Conservation (phyloP, 164 flowering plant species). For the Stephania yunnanensis region DNA sequence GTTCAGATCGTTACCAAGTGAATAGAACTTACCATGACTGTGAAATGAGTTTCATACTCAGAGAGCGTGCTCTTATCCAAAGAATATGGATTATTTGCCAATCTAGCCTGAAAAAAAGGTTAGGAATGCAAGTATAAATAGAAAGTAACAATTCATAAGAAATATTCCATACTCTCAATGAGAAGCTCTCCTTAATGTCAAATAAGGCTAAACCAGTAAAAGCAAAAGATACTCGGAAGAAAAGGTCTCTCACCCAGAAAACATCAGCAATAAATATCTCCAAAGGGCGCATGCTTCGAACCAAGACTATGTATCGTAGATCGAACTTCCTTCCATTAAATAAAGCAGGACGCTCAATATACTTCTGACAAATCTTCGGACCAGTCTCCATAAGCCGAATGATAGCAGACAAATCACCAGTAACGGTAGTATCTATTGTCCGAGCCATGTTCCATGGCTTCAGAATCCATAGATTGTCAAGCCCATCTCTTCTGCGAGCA, state of each 20-base stretch:
- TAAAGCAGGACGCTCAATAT: slow-evolving; percentile 90
- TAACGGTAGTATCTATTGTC: slow-evolving; percentile 93
- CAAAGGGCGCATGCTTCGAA: slow-evolving; percentile 80
- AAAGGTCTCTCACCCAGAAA: slow-evolving; percentile 70
- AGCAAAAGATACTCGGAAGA: not conserved
- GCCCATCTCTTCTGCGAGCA: slow-evolving; percentile 57
- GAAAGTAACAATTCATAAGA: not conserved
- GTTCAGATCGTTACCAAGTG: not conserved
- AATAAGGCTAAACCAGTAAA: not conserved
- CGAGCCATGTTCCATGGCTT: slow-evolving; percentile 99
- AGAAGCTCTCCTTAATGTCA: too few relatives aligned
- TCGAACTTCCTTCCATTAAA: slow-evolving; percentile 86
- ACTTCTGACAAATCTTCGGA: slow-evolving; percentile 97
- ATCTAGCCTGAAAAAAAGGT: slow-evolving; percentile 57
- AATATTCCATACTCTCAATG: not conserved
- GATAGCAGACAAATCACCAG: slow-evolving; percentile 76
- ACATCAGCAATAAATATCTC: slow-evolving; percentile 78
- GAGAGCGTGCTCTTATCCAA: slow-evolving; percentile 66
- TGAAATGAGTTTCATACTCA: slow-evolving; percentile 96
- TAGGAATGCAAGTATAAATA: not conserved
- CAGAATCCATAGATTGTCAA: slow-evolving; percentile 89
- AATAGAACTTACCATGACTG: slow-evolving; percentile 77
- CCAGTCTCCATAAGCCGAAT: slow-evolving; percentile 99
- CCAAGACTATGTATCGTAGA: slow-evolving; percentile 85
- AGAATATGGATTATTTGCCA: slow-evolving; percentile 83